Base-by-base conservation (phyloP, 768 basidiomycete genomes). In the Xerocomus potaroensis region DNA sequence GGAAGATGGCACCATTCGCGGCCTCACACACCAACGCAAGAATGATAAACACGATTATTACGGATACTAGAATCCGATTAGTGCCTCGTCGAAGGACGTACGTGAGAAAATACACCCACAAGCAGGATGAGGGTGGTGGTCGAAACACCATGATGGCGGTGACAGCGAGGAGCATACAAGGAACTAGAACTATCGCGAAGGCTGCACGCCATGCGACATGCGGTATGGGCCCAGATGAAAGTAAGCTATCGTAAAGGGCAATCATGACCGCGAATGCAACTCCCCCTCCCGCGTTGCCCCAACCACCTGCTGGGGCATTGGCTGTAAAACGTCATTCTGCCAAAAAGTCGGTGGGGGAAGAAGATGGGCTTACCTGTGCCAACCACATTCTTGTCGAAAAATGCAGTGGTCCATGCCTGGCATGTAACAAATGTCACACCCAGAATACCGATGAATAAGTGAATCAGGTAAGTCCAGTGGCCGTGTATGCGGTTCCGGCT, bases 381-480 rank as follows among this genome's bases (percentile, higher is more conserved):
- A n/a, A 75, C 74, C 27, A 70, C 57, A 39, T 62, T 61, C 36
- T 74, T 80, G 59, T 81, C 78, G 58, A 78, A 83, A 62, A 83
- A 81, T 3, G 64, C 65, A 0, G 81, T 79, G 9, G 80, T 79
- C 78, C 81, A 80, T 3, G 76, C 74, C 44, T 80, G 75, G 49
- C 79, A 80, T 4, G 80, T 72, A 1, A 83, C 78, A 48, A 84
- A 83, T 1, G 79, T 77, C 0, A 65, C 81, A 7, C 81, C 81
- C 3, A 81, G 68, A 36, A 82, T 76, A 10, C 80, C 78, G 39
- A 81, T 79, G 58, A 82, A 79, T 57, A 81, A 81, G 0, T 81
- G 71, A 24, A 79, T 34, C 3, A 61, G 54, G 44, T 75, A 74
- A 80, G 67, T 0, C 72, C 68, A 1, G 43, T 19, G 1, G 71